Conservation (phyloP, 495 filamentous ascomycete genomes). For the Penicillium verhagenii region DNA sequence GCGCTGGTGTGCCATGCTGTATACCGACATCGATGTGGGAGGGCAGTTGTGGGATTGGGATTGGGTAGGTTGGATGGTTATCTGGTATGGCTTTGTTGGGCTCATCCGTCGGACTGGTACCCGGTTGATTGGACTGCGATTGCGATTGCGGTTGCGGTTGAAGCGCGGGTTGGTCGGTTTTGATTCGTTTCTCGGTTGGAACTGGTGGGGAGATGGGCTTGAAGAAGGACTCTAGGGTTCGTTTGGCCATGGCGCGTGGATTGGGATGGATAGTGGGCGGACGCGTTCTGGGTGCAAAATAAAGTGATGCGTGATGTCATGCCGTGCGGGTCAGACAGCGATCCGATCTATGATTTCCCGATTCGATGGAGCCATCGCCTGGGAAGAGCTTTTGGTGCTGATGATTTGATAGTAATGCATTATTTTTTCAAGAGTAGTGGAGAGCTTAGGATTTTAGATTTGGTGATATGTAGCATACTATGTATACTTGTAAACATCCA, state of each 20-base stretch:
- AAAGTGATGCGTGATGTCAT: slow-evolving; percentile 12
- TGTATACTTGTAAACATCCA: too few species aligned
- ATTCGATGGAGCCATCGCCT: not conserved
- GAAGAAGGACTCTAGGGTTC: slow-evolving; percentile 31
- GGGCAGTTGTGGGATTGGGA: slow-evolving; percentile 57
- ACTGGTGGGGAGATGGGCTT: slow-evolving; percentile 6
- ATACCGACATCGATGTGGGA: slow-evolving; percentile 37
- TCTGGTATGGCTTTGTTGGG: slow-evolving; percentile 6
- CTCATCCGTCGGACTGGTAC: not conserved
- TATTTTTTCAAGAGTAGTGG: too few species aligned
- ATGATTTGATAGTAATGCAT: too few species aligned
- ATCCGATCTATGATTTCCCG: slow-evolving; percentile 10
- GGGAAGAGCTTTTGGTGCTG: too few species aligned
- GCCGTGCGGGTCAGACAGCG: slow-evolving; percentile 1
- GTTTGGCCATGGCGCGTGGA: slow-evolving; percentile 23
- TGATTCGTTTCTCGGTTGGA: slow-evolving; percentile 16
- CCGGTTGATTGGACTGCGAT: not conserved
- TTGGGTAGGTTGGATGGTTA: slow-evolving; percentile 60
- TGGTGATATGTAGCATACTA: too few species aligned
- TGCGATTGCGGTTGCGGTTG: not conserved
- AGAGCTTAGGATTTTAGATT: too few species aligned
- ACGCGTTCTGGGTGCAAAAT: not conserved
- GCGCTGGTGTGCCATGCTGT: slow-evolving; percentile 24
- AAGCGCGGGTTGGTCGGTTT: slow-evolving; percentile 2
- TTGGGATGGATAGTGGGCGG: not conserved